Evolutionary conservation across 805 yeast species (phyloP).

Genomic region (Ogataea pini): DNA sequence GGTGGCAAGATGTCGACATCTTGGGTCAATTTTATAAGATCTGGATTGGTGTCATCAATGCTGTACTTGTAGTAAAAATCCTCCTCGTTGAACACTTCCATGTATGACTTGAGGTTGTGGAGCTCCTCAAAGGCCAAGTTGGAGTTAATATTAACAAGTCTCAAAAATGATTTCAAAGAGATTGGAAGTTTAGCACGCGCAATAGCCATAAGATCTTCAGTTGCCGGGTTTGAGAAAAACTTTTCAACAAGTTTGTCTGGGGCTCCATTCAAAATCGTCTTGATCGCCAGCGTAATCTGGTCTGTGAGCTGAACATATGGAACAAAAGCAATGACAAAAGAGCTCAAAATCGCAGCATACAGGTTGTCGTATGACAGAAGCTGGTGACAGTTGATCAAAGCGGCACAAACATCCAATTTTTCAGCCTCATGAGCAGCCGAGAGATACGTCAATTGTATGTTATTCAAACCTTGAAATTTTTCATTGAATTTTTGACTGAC

Average conservation of each 20-base stretch:
- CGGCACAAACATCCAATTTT: constrained; percentile 45
- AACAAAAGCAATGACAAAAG: constrained; percentile 45
- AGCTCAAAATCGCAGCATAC: constrained; percentile 50
- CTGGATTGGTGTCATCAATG: constrained; percentile 55
- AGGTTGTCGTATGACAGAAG: constrained; percentile 50
- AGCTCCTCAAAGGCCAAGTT: constrained; percentile 68
- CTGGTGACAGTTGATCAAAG: constrained; percentile 43
- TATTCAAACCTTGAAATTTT: constrained; percentile 20
- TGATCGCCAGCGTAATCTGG: constrained; percentile 43
- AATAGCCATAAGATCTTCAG: constrained; percentile 47
- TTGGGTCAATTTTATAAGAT: constrained; percentile 44
- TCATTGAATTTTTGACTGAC: constrained; percentile 22
- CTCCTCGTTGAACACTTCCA: constrained; percentile 45
- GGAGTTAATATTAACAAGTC: constrained; percentile 61
- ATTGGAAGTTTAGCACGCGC: constrained; percentile 76
- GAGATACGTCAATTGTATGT: constrained; percentile 30
- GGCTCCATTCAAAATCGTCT: constrained; percentile 42
- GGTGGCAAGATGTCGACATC: constrained; percentile 51
- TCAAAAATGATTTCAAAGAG: constrained; percentile 58
- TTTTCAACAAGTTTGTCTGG: constrained; percentile 45
- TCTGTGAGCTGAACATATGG: constrained; percentile 53
- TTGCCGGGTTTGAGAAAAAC: constrained; percentile 48
- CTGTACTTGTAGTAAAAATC: constrained; percentile 43
- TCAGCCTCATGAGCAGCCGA: constrained; percentile 42
- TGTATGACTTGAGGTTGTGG: constrained; percentile 58